Conservation (phyloP, 495 filamentous ascomycete species). For the Aspergillus cavernicola region DNA sequence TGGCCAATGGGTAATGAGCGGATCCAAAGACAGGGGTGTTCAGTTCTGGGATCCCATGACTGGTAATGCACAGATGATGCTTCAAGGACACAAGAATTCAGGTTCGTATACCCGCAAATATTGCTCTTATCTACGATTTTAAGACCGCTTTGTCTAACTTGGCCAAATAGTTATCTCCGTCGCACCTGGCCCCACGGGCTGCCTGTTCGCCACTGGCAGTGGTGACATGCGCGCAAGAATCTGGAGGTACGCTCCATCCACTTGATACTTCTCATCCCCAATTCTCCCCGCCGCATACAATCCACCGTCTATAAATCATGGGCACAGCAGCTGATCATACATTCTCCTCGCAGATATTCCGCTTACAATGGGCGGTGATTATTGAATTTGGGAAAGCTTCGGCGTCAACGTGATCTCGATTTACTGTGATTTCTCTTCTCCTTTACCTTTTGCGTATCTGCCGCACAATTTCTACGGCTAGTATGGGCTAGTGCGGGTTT, state of each 20-base stretch:
- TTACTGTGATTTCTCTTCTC: slow-evolving; percentile 16
- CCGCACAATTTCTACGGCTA: slow-evolving; percentile 3
- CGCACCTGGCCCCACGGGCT: slow-evolving; percentile 75
- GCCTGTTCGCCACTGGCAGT: slow-evolving; percentile 81
- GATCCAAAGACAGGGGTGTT: slow-evolving; percentile 85
- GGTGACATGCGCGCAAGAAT: slow-evolving; percentile 90
- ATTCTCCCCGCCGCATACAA: background rate
- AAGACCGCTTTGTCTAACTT: slow-evolving; percentile 13
- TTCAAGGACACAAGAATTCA: slow-evolving; percentile 90
- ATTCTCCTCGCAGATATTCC: slow-evolving; percentile 33
- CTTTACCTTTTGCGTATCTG: slow-evolving; percentile 19
- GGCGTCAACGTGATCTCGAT: slow-evolving; percentile 37
- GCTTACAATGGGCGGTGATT: slow-evolving; percentile 45
- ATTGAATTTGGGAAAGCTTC: slow-evolving; percentile 29
- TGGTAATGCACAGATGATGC: slow-evolving; percentile 84
- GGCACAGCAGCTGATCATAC: background rate
- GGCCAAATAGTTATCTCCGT: slow-evolving; percentile 70
- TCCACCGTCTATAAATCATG: slow-evolving; percentile 1
- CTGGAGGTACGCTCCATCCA: slow-evolving; percentile 62
- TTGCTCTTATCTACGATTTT: background rate
- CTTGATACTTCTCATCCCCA: background rate
- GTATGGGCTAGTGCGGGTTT: slow-evolving; percentile 20
- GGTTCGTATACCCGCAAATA: slow-evolving; percentile 51
- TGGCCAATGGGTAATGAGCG: slow-evolving; percentile 84
- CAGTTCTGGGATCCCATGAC: slow-evolving; percentile 92